Conservation (phyloP, 2,329 filamentous ascomycete genomes). For the Ascosphaera acerosa region DNA sequence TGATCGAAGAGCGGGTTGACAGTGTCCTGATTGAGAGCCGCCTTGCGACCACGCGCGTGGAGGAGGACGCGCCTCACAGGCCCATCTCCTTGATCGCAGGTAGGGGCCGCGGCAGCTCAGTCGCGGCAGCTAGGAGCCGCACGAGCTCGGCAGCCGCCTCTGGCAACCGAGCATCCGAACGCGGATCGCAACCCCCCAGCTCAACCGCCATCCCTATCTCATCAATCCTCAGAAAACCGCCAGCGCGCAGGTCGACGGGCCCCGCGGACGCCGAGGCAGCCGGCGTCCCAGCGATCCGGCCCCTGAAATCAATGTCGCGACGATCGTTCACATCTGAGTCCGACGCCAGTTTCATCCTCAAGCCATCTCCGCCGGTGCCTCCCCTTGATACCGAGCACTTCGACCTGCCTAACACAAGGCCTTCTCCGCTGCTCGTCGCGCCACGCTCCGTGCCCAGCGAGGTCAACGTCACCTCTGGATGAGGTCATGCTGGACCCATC, state of each 20-base stretch:
- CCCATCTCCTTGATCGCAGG: too few species aligned
- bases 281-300: neutral
- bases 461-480: too few species aligned
- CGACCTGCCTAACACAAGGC: too few species aligned
- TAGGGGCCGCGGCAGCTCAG: too few species aligned
- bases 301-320: neutral
- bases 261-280: neutral
- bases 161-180: constrained; percentile 6
- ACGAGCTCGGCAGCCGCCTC: constrained; percentile 11
- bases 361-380: neutral
- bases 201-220: constrained; percentile 1
- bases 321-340: neutral
- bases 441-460: too few species aligned
- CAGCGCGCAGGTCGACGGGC: neutral
- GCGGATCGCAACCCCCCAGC: neutral
- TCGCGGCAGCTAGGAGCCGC: constrained; percentile 23
- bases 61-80: too few species aligned
- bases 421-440: neutral
- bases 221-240: neutral
- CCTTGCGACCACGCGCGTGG: too few species aligned
- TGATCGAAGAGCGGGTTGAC: constrained; percentile 77
- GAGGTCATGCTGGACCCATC: too few species aligned
- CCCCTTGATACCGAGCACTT: constrained; percentile 1
- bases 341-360: neutral
- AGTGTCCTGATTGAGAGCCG: too few species aligned